phyloP scores from a whole-genome alignment of 139 green algal species.

The Chlorella sp. region DNA sequence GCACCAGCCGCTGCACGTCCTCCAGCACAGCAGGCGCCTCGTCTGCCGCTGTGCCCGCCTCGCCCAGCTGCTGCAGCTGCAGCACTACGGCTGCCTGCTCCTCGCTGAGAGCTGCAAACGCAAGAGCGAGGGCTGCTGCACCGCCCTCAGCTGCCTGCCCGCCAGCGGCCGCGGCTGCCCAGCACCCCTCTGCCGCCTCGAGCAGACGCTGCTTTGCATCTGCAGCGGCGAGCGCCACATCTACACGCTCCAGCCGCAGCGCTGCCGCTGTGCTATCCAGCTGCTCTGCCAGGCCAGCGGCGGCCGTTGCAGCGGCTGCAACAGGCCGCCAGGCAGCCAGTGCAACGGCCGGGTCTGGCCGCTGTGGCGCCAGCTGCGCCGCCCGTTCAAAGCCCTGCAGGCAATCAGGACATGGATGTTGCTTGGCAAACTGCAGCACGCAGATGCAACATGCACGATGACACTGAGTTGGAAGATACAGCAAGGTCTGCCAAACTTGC shows the following conservation, averaged over 20 bases:
- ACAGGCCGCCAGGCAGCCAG: conserved; percentile 17
- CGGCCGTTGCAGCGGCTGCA: background rate
- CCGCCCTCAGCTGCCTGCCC: background rate
- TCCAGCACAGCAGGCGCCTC: background rate
- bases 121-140: background rate
- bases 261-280: background rate
- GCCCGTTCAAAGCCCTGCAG: conserved; percentile 34
- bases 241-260: conserved; percentile 24
- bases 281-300: conserved; percentile 3
- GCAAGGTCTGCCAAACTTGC: background rate
- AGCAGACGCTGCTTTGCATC: background rate
- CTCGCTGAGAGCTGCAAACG: conserved; percentile 19
- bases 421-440: background rate
- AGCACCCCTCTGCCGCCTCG: background rate
- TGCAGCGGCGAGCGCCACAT: conserved; percentile 1
- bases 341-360: background rate
- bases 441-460: background rate
- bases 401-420: background rate
- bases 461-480: background rate
- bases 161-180: background rate
- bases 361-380: conserved; percentile 12
- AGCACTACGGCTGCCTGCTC: background rate
- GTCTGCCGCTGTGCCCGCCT: background rate
- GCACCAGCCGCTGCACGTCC: conserved; percentile 15
- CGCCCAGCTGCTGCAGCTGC: background rate